Evolutionary conservation across 768 basidiomycete species (phyloP).

Genomic region (Auriscalpium orientale): DNA sequence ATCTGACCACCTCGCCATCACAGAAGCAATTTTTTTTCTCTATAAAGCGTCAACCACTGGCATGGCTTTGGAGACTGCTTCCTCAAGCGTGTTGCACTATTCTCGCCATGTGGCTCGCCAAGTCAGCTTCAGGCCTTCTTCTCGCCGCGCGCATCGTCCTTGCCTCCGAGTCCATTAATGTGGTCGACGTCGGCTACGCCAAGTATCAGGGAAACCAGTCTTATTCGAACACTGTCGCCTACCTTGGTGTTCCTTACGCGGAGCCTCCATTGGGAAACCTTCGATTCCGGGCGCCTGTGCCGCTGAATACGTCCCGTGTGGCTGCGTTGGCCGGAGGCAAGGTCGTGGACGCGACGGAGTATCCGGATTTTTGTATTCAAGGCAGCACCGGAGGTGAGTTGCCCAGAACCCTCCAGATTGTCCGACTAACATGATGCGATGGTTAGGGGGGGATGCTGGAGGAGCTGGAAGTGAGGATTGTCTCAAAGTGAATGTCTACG

Average conservation of each 20-base stretch:
- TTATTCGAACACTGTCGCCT: constrained; percentile 46
- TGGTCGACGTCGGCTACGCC: constrained; percentile 53
- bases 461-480: constrained; percentile 64
- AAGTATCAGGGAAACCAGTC: constrained; percentile 47
- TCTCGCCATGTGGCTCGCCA: too few relatives aligned
- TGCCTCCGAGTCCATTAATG: neutral
- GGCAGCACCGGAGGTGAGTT: constrained; percentile 40
- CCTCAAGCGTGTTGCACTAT: too few relatives aligned
- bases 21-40: too few relatives aligned
- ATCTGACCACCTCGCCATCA: too few relatives aligned
- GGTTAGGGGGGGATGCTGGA: constrained; percentile 44
- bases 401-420: neutral
- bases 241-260: constrained; percentile 36
- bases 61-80: too few relatives aligned
- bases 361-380: constrained; percentile 56
- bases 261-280: constrained; percentile 27
- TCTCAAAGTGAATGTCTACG: constrained; percentile 58
- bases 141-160: neutral
- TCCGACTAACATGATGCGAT: neutral
- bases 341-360: constrained; percentile 42
- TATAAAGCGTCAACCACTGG: too few relatives aligned
- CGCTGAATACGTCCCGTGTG: constrained; percentile 42
- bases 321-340: constrained; percentile 25
- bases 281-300: constrained; percentile 39
- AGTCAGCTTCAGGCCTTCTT: too few relatives aligned